phyloP scores from a whole-genome alignment of 1,284 basidiomycete species.

The Crepidotus sp. region DNA sequence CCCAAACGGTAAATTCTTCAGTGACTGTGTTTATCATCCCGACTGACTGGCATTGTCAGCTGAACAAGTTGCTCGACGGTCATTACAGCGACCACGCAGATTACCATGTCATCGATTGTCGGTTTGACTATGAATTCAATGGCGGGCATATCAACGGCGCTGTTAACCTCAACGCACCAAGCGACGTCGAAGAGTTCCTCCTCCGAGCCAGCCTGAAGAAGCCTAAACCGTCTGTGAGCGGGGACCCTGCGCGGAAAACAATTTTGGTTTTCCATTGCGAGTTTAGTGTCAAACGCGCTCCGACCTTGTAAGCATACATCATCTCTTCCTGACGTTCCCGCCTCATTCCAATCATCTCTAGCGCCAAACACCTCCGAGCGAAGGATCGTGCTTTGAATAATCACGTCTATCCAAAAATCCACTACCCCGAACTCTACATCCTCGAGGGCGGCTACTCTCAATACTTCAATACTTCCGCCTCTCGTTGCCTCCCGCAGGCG shows the following conservation, averaged over 20 bases:
- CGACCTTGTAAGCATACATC: constrained; percentile 71
- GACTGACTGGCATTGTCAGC: constrained; percentile 32
- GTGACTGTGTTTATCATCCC: constrained; percentile 8
- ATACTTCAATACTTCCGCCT: constrained; percentile 66
- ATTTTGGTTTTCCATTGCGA: constrained; percentile 97
- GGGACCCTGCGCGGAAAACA: constrained; percentile 66
- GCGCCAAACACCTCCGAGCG: constrained; percentile 87
- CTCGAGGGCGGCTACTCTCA: constrained; percentile 92
- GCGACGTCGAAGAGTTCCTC: constrained; percentile 74
- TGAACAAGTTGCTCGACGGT: constrained; percentile 71
- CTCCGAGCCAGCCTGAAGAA: constrained; percentile 50
- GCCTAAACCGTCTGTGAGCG: constrained; percentile 76
- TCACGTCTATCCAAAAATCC: constrained; percentile 84
- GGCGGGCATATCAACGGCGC: constrained; percentile 93
- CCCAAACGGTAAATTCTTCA: constrained; percentile 57
- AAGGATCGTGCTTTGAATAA: constrained; percentile 85
- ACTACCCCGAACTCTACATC: constrained; percentile 96
- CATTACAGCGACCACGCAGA: constrained; percentile 57
- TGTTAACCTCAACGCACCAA: constrained; percentile 83
- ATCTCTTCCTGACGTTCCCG: constrained; percentile 1
- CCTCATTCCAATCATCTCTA: constrained; percentile 32
- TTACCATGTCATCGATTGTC: constrained; percentile 88
- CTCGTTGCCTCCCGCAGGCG: constrained; percentile 70
- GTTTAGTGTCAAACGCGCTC: constrained; percentile 91
- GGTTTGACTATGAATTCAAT: constrained; percentile 94